Base-by-base conservation (phyloP, 2,329 filamentous ascomycete species). In the Apiospora hydei region DNA sequence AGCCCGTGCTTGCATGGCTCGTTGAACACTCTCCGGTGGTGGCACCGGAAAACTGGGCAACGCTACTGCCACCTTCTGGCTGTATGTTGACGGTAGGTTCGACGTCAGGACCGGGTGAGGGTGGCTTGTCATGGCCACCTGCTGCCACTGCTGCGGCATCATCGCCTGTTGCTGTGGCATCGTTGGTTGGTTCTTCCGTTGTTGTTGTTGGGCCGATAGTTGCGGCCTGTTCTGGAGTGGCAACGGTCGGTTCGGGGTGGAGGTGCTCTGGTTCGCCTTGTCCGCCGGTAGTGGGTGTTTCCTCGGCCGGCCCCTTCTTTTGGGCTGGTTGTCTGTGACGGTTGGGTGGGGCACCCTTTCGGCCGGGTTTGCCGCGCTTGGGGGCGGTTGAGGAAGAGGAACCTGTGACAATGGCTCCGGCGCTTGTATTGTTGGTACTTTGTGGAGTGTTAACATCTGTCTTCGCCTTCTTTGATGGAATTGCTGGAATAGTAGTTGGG, bases 391-490 rank as follows among this genome's bases (percentile, higher is more conserved):
- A 14, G n/a, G 68, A 34, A 30, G 24, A 13, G 26, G 46, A 7
- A 24, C 4, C 44, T 51, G 70, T 43, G 57, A 47, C 26, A 18
- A 46, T 41, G 34, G 34, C 34, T 46, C 11, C 14, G 57, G 34
- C 8, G 18, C n/a, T 64, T 64, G 57, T 21, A 47, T 67, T 11
- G 16, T 21, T 43, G 70, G 53, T 75, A 44, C 73, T 78, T 75
- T 72, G 71, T 11, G 70, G 61, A 7, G 46, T 74, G 76, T 79
- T 78, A 79, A 77, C 66, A 47, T 53, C 68, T 41, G 75, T 76
- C 38, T 53, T 53, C 66, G 68, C 74, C 71, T 77, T 76, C 4
- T 66, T 70, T 47, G 71, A 44, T 68, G 44, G 64, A 44, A 47
- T 70, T 18, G 26, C n/a, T 53, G 57, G 38, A 51, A 38, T 67